Evolutionary conservation across 768 basidiomycete genomes (phyloP).

Genomic region (Suillus discolor): DNA sequence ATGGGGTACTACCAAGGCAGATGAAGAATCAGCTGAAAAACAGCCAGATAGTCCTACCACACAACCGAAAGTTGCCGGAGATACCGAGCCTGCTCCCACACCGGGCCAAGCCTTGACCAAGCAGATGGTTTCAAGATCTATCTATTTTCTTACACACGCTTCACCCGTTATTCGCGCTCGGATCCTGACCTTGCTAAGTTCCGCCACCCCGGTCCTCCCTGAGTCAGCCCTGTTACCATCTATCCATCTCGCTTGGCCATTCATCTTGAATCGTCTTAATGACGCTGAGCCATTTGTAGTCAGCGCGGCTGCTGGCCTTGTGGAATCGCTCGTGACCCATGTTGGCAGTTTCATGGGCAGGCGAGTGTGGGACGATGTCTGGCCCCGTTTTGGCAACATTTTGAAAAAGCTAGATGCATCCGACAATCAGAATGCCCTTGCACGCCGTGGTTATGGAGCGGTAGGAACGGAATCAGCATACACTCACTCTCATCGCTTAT

Average conservation of each 20-base stretch:
- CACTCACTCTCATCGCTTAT: slow-evolving; percentile 79
- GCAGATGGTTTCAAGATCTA: slow-evolving; percentile 83
- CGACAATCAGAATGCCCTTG: slow-evolving; percentile 68
- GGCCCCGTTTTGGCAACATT: slow-evolving; percentile 78
- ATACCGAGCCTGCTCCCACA: slow-evolving; percentile 55
- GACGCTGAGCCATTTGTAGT: slow-evolving; percentile 82
- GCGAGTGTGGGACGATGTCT: slow-evolving; percentile 89
- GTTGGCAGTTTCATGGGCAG: slow-evolving; percentile 86
- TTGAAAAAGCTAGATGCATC: slow-evolving; percentile 60
- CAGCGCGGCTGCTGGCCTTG: slow-evolving; percentile 67
- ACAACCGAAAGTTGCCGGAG: slow-evolving; percentile 25
- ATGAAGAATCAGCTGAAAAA: slow-evolving; percentile 27
- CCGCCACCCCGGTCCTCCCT: slow-evolving; percentile 71
- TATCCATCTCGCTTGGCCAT: slow-evolving; percentile 93
- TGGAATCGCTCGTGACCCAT: slow-evolving; percentile 70
- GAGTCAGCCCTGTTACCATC: slow-evolving; percentile 80
- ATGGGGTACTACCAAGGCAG: slow-evolving; percentile 47
- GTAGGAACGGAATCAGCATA: slow-evolving; percentile 73
- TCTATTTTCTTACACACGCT: slow-evolving; percentile 89
- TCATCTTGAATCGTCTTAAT: slow-evolving; percentile 78
- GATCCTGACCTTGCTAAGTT: slow-evolving; percentile 73
- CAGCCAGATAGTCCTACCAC: slow-evolving; percentile 18
- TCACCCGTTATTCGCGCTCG: slow-evolving; percentile 85
- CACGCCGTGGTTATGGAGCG: slow-evolving; percentile 50
- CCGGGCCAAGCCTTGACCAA: slow-evolving; percentile 75